Base-by-base conservation (phyloP, 2,329 filamentous ascomycete species). In the Nigrograna mackinnonii region DNA sequence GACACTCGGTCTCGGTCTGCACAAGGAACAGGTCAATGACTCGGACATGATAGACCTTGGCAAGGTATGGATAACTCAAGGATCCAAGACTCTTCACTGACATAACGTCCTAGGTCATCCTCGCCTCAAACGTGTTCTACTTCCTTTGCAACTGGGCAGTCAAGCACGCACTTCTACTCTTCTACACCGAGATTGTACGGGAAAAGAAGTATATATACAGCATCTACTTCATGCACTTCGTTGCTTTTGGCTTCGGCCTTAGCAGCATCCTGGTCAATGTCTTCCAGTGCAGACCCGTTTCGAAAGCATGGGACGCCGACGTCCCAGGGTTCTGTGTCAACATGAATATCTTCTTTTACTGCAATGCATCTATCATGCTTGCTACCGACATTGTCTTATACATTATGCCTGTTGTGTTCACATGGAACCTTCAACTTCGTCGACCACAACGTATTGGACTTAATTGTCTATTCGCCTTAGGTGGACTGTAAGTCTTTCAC, bases 131-230 rank as follows among this genome's bases (percentile, higher is more conserved):
- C 14, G 45, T 62, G 16, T 69, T 70, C 49, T 72, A 72, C 51
- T 68, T 69, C 44, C 43, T 55, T 32, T 68, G 66, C 39, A 69
- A 71, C 41, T 70, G 68, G 61, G 64, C 60, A 34, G 58, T 72
- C 45, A 71, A 72, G 50, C 57, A 71, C 31, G 68, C 67, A 1
- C 57, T 72, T 6, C 58, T 72, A 6, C 52, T 68, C 41, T 62
- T 72, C 52, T 72, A 72, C 46, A 49, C 64, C 20, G 64, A 67
- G 22, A 60, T 71, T n/a, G 61, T 60, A 19, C 54, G 57, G 31
- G 57, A 59, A 17, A 47, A 39, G 7, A 49, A 43, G 30, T 52
- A 56, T 17, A 50, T 43, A 16, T 45, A 45, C 42, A 55, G 54
- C 22, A 65, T 72, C 20, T 60, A 56, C 35, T 36, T 62, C 42